A percentile compares a stretch with the other conserved stretches of the same genome.
These are phyloP conservation scores for Scutellaria galericulata DNA, from an alignment of 257 asterid species.

Conservation along the genomic window DNA sequence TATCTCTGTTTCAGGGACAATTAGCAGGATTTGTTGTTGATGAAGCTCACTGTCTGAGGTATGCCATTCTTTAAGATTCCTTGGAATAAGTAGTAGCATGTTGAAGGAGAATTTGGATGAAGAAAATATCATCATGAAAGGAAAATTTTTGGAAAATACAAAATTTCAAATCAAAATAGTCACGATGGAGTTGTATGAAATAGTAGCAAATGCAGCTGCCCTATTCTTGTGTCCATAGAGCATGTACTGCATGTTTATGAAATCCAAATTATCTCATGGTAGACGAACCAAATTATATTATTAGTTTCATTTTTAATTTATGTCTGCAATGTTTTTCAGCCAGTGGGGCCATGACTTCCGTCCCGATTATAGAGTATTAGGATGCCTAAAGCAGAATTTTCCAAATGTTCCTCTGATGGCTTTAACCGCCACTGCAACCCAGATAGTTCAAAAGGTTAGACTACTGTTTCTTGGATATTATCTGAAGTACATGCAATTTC, in stretches of 20 bases:
- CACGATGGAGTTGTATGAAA: not conserved
- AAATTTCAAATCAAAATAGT: conserved; percentile 16
- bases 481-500: conserved; percentile 12
- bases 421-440: conserved; percentile 97
- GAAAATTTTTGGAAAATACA: not conserved
- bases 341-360: conserved; percentile 99
- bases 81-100: conserved; percentile 17
- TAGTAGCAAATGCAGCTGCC: not conserved
- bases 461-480: conserved; percentile 32
- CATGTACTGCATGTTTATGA: conserved; percentile 16
- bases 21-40: conserved; percentile 93
- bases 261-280: not conserved
- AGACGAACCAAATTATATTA: conserved; percentile 22
- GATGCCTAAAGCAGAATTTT: conserved; percentile 93
- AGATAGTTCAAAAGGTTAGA: conserved; percentile 79
- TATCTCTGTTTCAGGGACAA: conserved; percentile 64
- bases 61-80: conserved; percentile 32
- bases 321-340: conserved; percentile 54
- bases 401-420: conserved; percentile 93
- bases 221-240: conserved; percentile 24
- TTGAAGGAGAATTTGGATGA: conserved; percentile 18
- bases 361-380: conserved; percentile 88
- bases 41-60: conserved; percentile 99
- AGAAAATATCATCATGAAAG: conserved; percentile 15
- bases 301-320: conserved; percentile 25